Percentiles rank a stretch among this genome's conserved stretches.
phyloP scores from a whole-genome alignment of 2,329 filamentous ascomycete species.

The Beauveria asiatica region DNA sequence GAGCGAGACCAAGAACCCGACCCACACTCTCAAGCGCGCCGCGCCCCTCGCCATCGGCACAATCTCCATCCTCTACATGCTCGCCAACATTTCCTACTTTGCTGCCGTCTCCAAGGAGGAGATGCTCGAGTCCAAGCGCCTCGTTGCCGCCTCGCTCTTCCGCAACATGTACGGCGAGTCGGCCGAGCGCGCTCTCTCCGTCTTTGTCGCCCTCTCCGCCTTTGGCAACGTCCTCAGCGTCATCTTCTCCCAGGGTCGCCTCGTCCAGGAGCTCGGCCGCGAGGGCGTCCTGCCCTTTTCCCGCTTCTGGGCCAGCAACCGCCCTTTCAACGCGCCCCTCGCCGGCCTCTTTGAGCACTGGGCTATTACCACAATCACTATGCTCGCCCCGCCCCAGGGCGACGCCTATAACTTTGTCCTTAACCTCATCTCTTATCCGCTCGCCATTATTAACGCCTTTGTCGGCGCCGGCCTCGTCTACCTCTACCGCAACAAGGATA shows the following conservation, averaged over 20 bases:
- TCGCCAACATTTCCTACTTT: constrained; percentile 61
- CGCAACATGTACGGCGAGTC: constrained; percentile 44
- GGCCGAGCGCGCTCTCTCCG: constrained; percentile 51
- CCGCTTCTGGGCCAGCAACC: constrained; percentile 53
- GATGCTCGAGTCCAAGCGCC: constrained; percentile 41
- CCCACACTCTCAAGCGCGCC: constrained; percentile 56
- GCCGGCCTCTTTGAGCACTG: constrained; percentile 56
- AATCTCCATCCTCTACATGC: constrained; percentile 55
- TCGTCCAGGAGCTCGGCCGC: constrained; percentile 57
- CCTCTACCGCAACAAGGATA: constrained; percentile 40
- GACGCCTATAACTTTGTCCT: constrained; percentile 58
- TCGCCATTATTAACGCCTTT: constrained; percentile 49
- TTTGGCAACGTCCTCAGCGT: constrained; percentile 60
- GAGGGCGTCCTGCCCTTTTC: constrained; percentile 60
- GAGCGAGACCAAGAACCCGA: constrained; percentile 57
- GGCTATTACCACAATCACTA: constrained; percentile 55
- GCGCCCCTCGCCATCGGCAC: constrained; percentile 50
- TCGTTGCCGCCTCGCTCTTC: constrained; percentile 47
- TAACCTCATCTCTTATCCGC: constrained; percentile 56
- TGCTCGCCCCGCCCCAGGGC: constrained; percentile 58
- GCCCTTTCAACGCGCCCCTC: constrained; percentile 54
- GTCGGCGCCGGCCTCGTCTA: constrained; percentile 45
- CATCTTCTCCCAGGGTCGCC: constrained; percentile 59
- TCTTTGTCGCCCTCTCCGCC: constrained; percentile 59
- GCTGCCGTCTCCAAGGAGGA: constrained; percentile 46